Evolutionary conservation across 2,329 filamentous ascomycete species (phyloP).

Genomic region (Sarocladiaceae sp.): DNA sequence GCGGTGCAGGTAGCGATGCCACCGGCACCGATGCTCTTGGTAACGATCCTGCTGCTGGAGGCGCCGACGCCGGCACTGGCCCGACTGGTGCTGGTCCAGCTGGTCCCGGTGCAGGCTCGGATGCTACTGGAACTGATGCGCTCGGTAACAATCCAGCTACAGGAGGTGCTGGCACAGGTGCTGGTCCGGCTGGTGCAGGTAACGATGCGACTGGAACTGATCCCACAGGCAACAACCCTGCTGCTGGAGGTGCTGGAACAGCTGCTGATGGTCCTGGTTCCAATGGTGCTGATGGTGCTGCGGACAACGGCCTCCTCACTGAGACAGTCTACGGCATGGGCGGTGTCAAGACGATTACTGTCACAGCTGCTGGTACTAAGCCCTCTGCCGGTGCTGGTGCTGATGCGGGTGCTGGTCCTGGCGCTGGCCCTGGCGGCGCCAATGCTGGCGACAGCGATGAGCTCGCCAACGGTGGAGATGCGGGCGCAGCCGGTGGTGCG

Average conservation of each 20-base stretch:
- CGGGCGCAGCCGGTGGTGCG: background rate
- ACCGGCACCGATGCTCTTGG: conserved; percentile 1
- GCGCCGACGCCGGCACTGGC: too few species aligned
- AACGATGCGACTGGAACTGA: background rate
- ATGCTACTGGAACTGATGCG: conserved; percentile 2
- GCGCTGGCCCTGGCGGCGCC: background rate
- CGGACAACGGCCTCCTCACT: conserved; percentile 7
- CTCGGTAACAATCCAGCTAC: background rate
- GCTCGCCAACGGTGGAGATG: background rate
- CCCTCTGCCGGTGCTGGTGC: background rate
- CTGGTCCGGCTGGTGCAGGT: background rate
- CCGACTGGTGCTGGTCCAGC: background rate
- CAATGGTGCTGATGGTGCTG: background rate
- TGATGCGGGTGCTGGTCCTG: background rate
- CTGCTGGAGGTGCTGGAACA: background rate
- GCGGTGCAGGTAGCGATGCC: background rate
- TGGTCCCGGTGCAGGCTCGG: background rate
- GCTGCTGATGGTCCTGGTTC: background rate
- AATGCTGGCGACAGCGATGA: background rate
- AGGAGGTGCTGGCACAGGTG: background rate
- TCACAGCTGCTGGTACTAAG: background rate
- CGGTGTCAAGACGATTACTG: conserved; percentile 1
- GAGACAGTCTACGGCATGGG: conserved; percentile 7
- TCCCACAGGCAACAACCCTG: background rate
- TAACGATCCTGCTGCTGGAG: conserved; percentile 10